Base-by-base conservation (phyloP, 169 alveolate genomes). In the Plasmodium sp. region DNA sequence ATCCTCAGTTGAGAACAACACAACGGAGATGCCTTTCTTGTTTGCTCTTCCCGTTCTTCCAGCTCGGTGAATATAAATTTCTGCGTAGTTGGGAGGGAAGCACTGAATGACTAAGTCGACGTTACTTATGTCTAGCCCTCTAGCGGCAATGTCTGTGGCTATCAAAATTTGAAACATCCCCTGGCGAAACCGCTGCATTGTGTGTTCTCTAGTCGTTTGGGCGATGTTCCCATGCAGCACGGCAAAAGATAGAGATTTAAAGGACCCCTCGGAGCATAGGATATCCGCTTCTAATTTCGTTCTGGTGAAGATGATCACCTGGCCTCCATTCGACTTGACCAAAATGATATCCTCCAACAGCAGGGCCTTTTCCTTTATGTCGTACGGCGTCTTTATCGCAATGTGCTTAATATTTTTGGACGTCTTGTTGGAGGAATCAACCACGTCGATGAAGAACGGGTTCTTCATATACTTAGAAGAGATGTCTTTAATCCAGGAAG, bases 101-200 rank as follows among this genome's bases (percentile, higher is more conserved):
- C 98, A 96, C 91, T 98, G 99, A 45, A 98, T 95, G 10, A 98
- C 99, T 67, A 98, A 95, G 91, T 98, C 99, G 7, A 98, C 99
- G 72, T 98, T 97, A 16, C 98, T 98, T 67, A 98, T 96, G 96
- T 98, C 99, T 45, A 98, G 96, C 1, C 99, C 99, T 80, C 99
- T 93, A n/a, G 99, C 96, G 3, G 99, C 99, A 5, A 98, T 99
- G 96, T 98, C 99, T 3, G 99, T 98, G 1, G 99, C 98, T 22
- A 98, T 98, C 93, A 98, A 90, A 6, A 98, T 92, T n/a, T 95
- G 96, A 31, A 97, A 90, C 83, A 97, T 98, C 34, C 98, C 99
- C 34, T 98, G 95, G 92, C 99, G 98, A 96, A 99, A 99, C 94
- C 93, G 77, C 77, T 86, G 93, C 93, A 86, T 86, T 0, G 93